Evolutionary conservation across 2,329 filamentous ascomycete genomes (phyloP).

Genomic region (Cladorrhinum sp.): DNA sequence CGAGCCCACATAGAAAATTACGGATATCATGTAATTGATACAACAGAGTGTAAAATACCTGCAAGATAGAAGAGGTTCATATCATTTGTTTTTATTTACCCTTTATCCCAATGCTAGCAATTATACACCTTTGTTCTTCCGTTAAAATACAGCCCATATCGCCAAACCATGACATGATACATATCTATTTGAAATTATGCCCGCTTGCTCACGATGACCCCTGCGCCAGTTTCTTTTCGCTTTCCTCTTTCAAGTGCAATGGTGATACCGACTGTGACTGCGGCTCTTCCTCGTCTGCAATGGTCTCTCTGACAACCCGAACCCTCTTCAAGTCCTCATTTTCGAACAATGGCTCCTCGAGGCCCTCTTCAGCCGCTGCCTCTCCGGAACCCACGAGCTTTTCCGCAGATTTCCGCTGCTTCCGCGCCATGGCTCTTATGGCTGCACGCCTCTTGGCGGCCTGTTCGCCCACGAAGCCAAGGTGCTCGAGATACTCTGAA

Average conservation of each 20-base stretch:
- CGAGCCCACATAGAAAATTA: background rate
- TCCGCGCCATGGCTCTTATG: constrained; percentile 17
- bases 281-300: background rate
- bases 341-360: constrained; percentile 35
- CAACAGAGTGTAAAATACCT: background rate
- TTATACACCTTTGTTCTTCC: background rate
- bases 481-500: constrained; percentile 56
- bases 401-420: constrained; percentile 18
- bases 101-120: background rate
- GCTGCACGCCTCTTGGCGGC: constrained; percentile 32
- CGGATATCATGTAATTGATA: background rate
- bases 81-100: background rate
- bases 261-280: background rate
- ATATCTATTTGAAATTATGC: background rate
- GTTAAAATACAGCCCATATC: background rate
- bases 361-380: constrained; percentile 30
- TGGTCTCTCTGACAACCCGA: background rate
- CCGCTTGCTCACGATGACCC: constrained; percentile 1
- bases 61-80: background rate
- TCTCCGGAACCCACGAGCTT: constrained; percentile 26
- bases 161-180: background rate
- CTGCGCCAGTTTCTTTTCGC: background rate
- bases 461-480: constrained; percentile 49
- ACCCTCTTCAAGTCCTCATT: constrained; percentile 24
- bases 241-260: background rate